A percentile compares a stretch with the other conserved stretches of the same genome.
These are phyloP conservation scores for Chalciporus piperatus DNA, from an alignment of 768 basidiomycete genomes.

Conservation along the genomic window DNA sequence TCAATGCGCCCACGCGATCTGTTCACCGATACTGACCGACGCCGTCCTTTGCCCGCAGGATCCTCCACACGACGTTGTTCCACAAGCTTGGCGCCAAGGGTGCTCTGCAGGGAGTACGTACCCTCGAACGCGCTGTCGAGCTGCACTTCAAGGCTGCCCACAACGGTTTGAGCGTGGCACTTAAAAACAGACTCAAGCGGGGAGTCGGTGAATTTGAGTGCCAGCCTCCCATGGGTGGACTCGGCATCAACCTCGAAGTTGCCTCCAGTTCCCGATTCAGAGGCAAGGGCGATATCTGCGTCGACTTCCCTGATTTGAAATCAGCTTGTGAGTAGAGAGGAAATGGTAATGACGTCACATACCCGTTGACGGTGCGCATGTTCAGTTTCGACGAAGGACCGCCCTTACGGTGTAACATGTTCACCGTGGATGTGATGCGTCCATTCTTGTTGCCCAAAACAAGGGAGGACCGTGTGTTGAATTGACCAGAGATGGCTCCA, in stretches of 20 bases:
- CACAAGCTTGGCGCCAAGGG: constrained; percentile 22
- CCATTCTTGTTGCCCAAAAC: constrained; percentile 38
- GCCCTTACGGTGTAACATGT: constrained; percentile 30
- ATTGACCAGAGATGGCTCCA: constrained; percentile 44
- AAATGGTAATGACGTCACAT: constrained; percentile 6
- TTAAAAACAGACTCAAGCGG: constrained; percentile 38
- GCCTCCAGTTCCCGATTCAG: constrained; percentile 28
- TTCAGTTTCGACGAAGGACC: constrained; percentile 26
- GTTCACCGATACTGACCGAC: constrained; percentile 21
- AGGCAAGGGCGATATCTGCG: constrained; percentile 29
- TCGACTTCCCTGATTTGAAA: constrained; percentile 15
- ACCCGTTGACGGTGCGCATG: constrained; percentile 45
- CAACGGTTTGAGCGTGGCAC: constrained; percentile 29
- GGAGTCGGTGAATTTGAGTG: constrained; percentile 25
- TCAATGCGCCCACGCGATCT: constrained; percentile 5
- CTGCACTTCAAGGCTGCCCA: constrained; percentile 21
- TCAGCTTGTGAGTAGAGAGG: constrained; percentile 1
- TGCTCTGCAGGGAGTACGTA: constrained; percentile 30
- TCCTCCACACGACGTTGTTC: constrained; percentile 26
- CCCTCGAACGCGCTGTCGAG: constrained; percentile 44
- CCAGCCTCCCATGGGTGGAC: constrained; percentile 31
- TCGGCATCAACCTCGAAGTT: constrained; percentile 31
- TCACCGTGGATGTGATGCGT: constrained; percentile 37
- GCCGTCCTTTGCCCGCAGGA: constrained; percentile 35
- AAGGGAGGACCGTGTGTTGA: constrained; percentile 37